Evolutionary conservation across 352 stramenopile genomes (phyloP), one percentile per base, ranked within the genome.

Genomic region (Phytophthora pinifolia): DNA sequence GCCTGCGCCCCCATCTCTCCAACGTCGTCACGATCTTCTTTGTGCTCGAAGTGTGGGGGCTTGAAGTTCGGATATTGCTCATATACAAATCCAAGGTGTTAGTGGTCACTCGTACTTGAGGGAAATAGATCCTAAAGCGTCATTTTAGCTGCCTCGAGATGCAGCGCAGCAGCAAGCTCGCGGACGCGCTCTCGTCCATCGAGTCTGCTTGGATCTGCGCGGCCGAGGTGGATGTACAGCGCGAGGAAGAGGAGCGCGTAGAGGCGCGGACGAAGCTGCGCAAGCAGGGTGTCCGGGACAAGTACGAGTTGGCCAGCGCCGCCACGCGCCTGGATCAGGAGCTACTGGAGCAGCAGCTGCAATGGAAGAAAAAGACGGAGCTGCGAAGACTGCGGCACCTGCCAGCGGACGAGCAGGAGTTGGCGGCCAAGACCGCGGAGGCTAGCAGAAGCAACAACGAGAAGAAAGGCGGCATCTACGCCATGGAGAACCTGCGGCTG

Each of bases 151-250:
- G n/a, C n/a, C 20, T 25, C 20, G 22, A 32, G 12, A 69, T 82
- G 67, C 51, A 75, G 67, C 54, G 52, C 33, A 58, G 45, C 36
- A 57, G 42, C 47, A 66, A 56, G 51, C 49, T 82, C 27, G 60
- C 52, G 39, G 55, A 68, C 17, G 46, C 48, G 34, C 33, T 75
- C 3, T 45, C 80, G 57, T 69, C 72, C 7, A 36, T 85, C 33
- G 73, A 88, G 32, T 36, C 76, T 2, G 79, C 76, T 13, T 88
- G 79, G 79, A 59, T 89, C 17, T 89, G 79, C 15, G 63, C 73
- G 1, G 73, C 74, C 0, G 72, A 85, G 45, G 63, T 71, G 15
- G 72, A 86, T 49, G 52, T 83, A 10, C 74, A 80, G 46, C 67
- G 71, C 13, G 76, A 86, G 17, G 72, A 80, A 27, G 58, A 79